A percentile compares a stretch with the other conserved stretches of the same genome.
phyloP scores from a whole-genome alignment of 345 rosid genomes.

The Gossypium longicalyx region DNA sequence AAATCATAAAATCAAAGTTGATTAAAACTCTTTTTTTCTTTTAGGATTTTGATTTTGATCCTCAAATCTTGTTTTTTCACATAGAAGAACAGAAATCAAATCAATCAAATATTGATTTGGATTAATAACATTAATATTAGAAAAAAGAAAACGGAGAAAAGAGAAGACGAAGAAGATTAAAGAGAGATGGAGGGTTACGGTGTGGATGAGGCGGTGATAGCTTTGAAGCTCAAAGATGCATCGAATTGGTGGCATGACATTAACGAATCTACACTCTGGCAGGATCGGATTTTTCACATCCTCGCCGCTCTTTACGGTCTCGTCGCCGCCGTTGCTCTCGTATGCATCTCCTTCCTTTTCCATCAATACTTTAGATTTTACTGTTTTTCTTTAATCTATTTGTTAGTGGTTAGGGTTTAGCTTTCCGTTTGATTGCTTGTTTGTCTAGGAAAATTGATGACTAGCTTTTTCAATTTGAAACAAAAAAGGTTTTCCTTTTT shows the following conservation, averaged over 20 bases:
- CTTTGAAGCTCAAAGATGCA: conserved; percentile 46
- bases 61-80: neutral
- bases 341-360: conserved; percentile 18
- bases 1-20: neutral
- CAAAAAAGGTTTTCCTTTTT: neutral
- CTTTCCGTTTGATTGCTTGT: neutral
- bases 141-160: neutral
- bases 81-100: neutral
- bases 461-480: neutral
- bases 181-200: conserved; percentile 28
- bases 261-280: conserved; percentile 67
- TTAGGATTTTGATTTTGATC: neutral
- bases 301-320: conserved; percentile 64
- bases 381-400: neutral
- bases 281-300: conserved; percentile 70
- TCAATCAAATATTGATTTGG: neutral
- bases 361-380: neutral
- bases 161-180: neutral
- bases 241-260: conserved; percentile 69
- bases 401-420: neutral
- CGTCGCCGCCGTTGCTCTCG: conserved; percentile 73
- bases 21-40: neutral
- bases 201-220: conserved; percentile 29
- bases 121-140: neutral
- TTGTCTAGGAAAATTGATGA: neutral